Conservation (phyloP, 805 yeast genomes). For the Kazachstania viticola region DNA sequence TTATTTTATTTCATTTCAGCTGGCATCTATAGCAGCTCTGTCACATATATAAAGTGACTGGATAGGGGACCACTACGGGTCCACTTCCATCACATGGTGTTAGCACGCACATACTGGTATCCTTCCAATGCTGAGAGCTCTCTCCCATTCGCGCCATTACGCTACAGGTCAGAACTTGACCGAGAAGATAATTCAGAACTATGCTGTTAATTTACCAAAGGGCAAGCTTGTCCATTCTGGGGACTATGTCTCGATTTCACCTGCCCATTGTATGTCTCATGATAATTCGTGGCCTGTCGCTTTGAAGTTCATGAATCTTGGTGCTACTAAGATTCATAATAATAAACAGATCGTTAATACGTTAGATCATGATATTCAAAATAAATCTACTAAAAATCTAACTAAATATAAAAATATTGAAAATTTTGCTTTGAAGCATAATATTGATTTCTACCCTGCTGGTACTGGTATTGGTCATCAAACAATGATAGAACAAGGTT, state of each 20-base stretch:
- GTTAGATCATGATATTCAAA: slow-evolving; percentile 95
- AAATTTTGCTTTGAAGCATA: slow-evolving; percentile 79
- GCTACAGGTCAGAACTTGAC: slow-evolving; percentile 71
- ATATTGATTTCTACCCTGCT: slow-evolving; percentile 94
- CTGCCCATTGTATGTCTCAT: slow-evolving; percentile 98
- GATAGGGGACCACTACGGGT: too few relatives aligned
- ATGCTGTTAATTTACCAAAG: slow-evolving; percentile 75
- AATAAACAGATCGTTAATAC: slow-evolving; percentile 92
- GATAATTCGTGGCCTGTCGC: slow-evolving; percentile 99
- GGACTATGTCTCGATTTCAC: slow-evolving; percentile 88
- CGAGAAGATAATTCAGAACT: slow-evolving; percentile 89
- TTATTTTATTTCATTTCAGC: too few relatives aligned
- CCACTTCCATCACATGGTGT: slow-evolving; percentile 11
- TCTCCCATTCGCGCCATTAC: too few relatives aligned
- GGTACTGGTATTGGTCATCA: slow-evolving; percentile 99
- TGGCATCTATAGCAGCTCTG: too few relatives aligned
- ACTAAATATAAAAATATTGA: slow-evolving; percentile 83
- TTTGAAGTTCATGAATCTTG: slow-evolving; percentile 86
- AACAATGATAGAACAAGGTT: slow-evolving; percentile 97
- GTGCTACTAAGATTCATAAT: slow-evolving; percentile 74
- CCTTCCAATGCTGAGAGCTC: too few relatives aligned
- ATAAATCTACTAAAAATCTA: slow-evolving; percentile 78
- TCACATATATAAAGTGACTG: too few relatives aligned
- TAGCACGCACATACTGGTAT: slow-evolving; percentile 12
- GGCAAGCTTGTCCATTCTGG: slow-evolving; percentile 75